A percentile compares a stretch with the other conserved stretches of the same genome.
Conservation (phyloP, 495 filamentous ascomycete species). For the Lichenothelia convexa region DNA sequence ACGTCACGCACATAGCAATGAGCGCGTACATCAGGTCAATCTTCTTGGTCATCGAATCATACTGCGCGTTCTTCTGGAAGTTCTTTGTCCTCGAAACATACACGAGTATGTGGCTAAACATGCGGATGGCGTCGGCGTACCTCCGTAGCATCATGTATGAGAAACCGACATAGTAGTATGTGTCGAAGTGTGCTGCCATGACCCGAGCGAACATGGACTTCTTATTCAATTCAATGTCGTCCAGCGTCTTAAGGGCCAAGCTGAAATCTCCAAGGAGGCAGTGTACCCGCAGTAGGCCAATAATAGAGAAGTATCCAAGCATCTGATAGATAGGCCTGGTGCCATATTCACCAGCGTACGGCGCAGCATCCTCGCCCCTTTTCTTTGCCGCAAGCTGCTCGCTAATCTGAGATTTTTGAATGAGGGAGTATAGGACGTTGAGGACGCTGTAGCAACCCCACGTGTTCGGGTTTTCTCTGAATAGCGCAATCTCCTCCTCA, state of each 20-base stretch:
- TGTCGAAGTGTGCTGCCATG: constrained; percentile 99
- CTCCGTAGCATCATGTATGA: constrained; percentile 99
- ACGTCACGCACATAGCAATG: constrained; percentile 95
- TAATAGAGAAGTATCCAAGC: constrained; percentile 98
- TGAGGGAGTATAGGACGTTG: constrained; percentile 97
- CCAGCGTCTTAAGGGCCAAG: constrained; percentile 91
- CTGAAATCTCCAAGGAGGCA: constrained; percentile 94
- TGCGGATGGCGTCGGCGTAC: constrained; percentile 95
- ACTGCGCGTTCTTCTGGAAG: constrained; percentile 96
- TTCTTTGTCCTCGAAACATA: constrained; percentile 99
- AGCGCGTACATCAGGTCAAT: constrained; percentile 99
- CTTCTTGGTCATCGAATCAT: constrained; percentile 97
- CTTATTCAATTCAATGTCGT: constrained; percentile 99
- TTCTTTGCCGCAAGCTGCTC: constrained; percentile 92
- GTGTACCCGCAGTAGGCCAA: constrained; percentile 90
- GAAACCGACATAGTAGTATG: constrained; percentile 99
- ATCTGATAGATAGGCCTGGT: constrained; percentile 85
- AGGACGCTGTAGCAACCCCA: constrained; percentile 99
- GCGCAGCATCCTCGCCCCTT: constrained; percentile 67
- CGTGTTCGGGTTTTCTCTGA: constrained; percentile 91
- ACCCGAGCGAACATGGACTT: constrained; percentile 99
- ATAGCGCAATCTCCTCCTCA: constrained; percentile 73
- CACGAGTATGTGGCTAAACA: constrained; percentile 98
- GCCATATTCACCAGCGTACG: constrained; percentile 86
- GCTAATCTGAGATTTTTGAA: constrained; percentile 91